Conservation (phyloP, 768 basidiomycete genomes). For the Collybia nuda region DNA sequence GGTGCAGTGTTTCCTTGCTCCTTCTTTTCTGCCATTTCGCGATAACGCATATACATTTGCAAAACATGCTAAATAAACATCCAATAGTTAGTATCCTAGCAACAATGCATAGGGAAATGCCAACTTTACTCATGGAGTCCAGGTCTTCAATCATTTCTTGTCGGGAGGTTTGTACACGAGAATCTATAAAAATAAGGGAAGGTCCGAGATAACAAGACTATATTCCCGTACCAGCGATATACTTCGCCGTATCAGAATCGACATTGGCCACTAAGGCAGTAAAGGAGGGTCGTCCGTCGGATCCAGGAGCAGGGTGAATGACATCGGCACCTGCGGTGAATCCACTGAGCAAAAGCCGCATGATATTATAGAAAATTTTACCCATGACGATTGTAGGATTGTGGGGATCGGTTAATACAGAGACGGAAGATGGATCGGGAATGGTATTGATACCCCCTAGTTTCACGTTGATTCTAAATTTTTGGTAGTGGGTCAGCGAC, state of each 20-base stretch:
- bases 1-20: conserved; percentile 43
- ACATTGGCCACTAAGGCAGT: conserved; percentile 80
- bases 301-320: conserved; percentile 80
- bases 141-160: conserved; percentile 79
- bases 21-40: conserved; percentile 51
- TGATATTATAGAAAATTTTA: conserved; percentile 19
- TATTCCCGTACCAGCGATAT: conserved; percentile 39
- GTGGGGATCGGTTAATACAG: conserved; percentile 63
- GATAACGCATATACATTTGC: conserved; percentile 57
- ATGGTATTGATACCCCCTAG: conserved; percentile 82
- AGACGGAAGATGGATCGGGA: conserved; percentile 67
- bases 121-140: conserved; percentile 60
- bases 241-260: conserved; percentile 75
- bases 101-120: conserved; percentile 5
- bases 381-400: conserved; percentile 84
- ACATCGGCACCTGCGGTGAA: conserved; percentile 68
- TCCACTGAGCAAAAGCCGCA: not conserved
- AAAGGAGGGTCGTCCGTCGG: conserved; percentile 78
- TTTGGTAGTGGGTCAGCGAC: conserved; percentile 1
- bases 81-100: not conserved
- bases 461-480: conserved; percentile 74
- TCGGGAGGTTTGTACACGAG: conserved; percentile 64
- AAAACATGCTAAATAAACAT: conserved; percentile 45
- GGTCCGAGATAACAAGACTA: not conserved
- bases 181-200: conserved; percentile 34